These are phyloP conservation scores for Cyclospora cayetanensis DNA, from an alignment of 169 alveolate species.

Conservation along the genomic window DNA sequence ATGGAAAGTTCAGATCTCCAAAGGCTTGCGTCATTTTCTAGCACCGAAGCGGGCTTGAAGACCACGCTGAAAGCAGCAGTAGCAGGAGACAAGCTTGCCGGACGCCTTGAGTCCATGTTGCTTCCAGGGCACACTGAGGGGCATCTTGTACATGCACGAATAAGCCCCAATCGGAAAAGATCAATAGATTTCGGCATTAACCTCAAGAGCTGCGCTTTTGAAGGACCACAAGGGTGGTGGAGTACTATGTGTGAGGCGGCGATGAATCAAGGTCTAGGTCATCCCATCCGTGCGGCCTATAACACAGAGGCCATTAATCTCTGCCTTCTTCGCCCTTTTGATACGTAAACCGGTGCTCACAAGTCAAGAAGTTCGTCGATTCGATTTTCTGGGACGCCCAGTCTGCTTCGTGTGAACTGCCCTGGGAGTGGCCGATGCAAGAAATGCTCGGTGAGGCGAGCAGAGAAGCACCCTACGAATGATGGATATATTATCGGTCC, in stretches of 20 bases:
- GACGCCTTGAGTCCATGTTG: too few species aligned
- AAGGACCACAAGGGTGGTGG: background rate
- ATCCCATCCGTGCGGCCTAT: background rate
- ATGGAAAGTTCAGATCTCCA: too few species aligned
- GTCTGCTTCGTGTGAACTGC: slow-evolving; percentile 37
- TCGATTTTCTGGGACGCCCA: slow-evolving; percentile 40
- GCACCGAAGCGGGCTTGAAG: background rate
- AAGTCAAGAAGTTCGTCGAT: slow-evolving; percentile 39
- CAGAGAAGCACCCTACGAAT: slow-evolving; percentile 15
- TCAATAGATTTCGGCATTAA: too few species aligned
- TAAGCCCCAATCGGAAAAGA: too few species aligned
- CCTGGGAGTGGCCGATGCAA: slow-evolving; percentile 7
- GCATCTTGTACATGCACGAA: too few species aligned
- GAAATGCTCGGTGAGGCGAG: background rate
- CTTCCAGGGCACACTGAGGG: too few species aligned
- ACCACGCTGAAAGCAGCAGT: too few species aligned
- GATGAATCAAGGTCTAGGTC: background rate
- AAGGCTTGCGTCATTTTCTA: background rate
- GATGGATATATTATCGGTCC: slow-evolving; percentile 65
- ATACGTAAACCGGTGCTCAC: slow-evolving; percentile 42
- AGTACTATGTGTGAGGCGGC: background rate
- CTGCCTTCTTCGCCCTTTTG: background rate
- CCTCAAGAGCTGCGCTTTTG: background rate
- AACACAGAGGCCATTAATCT: background rate
- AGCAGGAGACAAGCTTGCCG: too few species aligned